Base-by-base conservation (phyloP, 495 filamentous ascomycete species). In the Niebla homalea region DNA sequence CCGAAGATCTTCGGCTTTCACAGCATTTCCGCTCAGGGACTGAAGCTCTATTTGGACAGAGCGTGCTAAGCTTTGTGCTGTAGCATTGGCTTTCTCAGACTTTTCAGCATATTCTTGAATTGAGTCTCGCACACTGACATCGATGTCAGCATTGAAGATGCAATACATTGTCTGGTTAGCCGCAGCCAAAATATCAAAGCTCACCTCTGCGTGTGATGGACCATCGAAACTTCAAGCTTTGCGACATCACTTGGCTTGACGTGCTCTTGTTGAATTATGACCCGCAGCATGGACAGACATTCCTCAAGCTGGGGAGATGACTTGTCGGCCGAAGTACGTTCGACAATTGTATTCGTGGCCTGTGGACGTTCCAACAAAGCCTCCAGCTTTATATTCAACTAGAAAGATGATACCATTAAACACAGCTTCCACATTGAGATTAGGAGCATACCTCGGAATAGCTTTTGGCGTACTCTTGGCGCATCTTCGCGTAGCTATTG, bases 311-410 rank as follows among this genome's bases (percentile, higher is more conserved):
- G 25, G 29, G 52, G 43, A 7, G 3, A 57, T 15, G 15, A 36
- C 0, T 22, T n/a, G 22, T 42, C 46, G 12, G 21, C 16, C 4
- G 46, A 54, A 11, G 15, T 50, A 21, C 23, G 36, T 15, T 26
- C 19, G 10, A 39, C 20, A 39, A 35, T 29, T 14, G 37, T 18
- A 4, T 15, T 32, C 8, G 42, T 29, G 7, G 23, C 19, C 16
- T 56, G 23, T 16, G 43, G 29, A 5, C 38, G 48, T 6, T 53
- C 38, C 11, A 59, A 19, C 15, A 59, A 37, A 26, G 45, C 25
- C 19, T 47, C 42, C 15, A 57, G 48, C 25, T 55, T 57, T n/a
- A 21, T 20, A 14, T 38, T 54, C 12, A 60, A 48, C n/a, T 45
- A 21, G 8, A 32, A 18, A 8, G 48, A 36, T 12, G 29, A 19